A percentile compares a stretch with the other conserved stretches of the same genome.
Conservation (phyloP, 2,329 filamentous ascomycete genomes). For the Nannizzia gypsea region DNA sequence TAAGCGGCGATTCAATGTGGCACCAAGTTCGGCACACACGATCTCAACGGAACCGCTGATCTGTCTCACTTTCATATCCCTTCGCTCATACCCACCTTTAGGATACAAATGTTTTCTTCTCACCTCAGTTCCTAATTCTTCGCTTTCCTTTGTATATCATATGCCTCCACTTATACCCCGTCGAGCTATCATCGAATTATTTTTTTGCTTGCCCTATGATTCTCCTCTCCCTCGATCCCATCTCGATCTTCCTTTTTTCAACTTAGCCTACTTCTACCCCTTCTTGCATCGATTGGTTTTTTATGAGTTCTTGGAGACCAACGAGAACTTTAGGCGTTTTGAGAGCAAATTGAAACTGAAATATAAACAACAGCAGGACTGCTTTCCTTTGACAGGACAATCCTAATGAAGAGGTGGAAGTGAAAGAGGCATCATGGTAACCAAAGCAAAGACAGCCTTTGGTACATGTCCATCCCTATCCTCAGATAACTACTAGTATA, state of each 20-base stretch:
- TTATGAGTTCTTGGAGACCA: neutral
- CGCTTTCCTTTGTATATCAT: conserved; percentile 6
- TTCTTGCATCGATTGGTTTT: conserved; percentile 5
- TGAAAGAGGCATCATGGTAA: neutral
- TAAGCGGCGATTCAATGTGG: conserved; percentile 38
- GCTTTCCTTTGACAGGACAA: neutral
- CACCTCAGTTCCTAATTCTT: conserved; percentile 3
- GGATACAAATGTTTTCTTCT: conserved; percentile 3
- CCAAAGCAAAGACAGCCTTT: neutral
- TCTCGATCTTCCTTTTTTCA: neutral
- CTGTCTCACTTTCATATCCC: neutral
- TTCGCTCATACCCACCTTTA: neutral
- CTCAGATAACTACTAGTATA: neutral
- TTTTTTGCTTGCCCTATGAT: neutral
- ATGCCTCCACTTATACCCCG: conserved; percentile 3
- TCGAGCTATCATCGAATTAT: neutral
- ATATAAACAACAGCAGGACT: neutral
- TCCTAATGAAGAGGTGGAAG: neutral
- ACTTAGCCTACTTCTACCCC: neutral
- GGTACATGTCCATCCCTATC: neutral
- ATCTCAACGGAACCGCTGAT: conserved; percentile 29
- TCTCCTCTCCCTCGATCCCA: neutral
- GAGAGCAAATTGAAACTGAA: conserved; percentile 2
- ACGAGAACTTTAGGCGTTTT: neutral
- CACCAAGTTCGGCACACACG: conserved; percentile 26